phyloP scores from a whole-genome alignment of 2,329 filamentous ascomycete genomes.

The Aspergillus tamarii region DNA sequence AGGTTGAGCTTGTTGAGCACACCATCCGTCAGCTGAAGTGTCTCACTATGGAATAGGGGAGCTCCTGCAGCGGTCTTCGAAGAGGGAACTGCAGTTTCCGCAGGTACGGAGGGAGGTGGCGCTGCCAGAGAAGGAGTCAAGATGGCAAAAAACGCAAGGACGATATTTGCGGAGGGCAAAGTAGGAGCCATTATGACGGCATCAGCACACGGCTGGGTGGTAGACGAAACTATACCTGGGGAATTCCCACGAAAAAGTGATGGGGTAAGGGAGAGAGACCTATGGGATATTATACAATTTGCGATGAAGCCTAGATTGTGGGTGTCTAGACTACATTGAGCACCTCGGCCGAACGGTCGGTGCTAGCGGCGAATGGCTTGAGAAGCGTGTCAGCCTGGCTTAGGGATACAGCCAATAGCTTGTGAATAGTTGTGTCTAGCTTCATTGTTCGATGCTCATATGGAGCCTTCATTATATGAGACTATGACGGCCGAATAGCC shows the following conservation, averaged over 20 bases:
- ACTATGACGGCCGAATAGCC: not conserved
- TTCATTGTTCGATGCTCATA: not conserved
- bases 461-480: not conserved
- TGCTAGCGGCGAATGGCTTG: not conserved
- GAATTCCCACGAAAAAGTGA: not conserved
- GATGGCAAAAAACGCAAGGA: slow-evolving; percentile 21
- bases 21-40: slow-evolving; percentile 29
- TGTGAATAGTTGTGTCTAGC: not conserved
- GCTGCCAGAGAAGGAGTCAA: slow-evolving; percentile 16
- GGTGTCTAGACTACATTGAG: not conserved
- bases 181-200: not conserved
- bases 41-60: slow-evolving; percentile 29
- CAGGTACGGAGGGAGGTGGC: slow-evolving; percentile 12
- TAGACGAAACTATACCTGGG: not conserved
- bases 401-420: not conserved
- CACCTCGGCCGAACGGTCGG: not conserved
- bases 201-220: not conserved
- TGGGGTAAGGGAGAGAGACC: not conserved
- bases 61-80: slow-evolving; percentile 19
- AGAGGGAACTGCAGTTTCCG: slow-evolving; percentile 12
- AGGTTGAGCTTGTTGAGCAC: slow-evolving; percentile 21
- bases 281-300: not conserved
- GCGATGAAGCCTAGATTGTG: not conserved
- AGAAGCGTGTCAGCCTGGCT: not conserved
- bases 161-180: slow-evolving; percentile 14